Conservation (phyloP, 305 asterid species). For the Petunia hybrid region DNA sequence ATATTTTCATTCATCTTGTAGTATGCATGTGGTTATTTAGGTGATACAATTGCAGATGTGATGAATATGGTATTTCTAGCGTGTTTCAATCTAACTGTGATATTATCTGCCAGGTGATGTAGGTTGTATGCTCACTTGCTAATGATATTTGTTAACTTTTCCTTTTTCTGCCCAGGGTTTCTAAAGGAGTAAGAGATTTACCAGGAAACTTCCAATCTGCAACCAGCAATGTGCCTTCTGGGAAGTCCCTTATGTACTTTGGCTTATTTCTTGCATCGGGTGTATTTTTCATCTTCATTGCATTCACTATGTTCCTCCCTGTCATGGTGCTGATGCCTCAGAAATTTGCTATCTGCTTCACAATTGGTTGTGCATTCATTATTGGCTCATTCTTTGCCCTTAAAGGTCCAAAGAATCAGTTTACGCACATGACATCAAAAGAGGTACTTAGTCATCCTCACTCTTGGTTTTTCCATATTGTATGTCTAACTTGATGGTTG, state of each 20-base stretch:
- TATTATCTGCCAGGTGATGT: background rate
- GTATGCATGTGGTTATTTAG: background rate
- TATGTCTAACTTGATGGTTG: conserved; percentile 20
- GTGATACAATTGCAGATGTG: background rate
- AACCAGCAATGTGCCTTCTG: conserved; percentile 75
- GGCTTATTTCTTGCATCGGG: conserved; percentile 77
- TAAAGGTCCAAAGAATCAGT: conserved; percentile 81
- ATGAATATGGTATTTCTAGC: background rate
- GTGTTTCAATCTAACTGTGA: background rate
- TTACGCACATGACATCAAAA: conserved; percentile 78
- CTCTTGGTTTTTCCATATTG: conserved; percentile 14
- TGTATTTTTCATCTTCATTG: conserved; percentile 74
- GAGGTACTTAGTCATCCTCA: conserved; percentile 58
- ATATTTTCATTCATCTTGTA: background rate
- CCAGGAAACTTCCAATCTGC: conserved; percentile 81
- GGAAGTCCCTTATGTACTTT: conserved; percentile 77
- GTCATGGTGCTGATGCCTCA: conserved; percentile 93
- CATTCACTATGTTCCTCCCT: conserved; percentile 87
- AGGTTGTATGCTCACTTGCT: conserved; percentile 7
- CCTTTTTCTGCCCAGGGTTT: conserved; percentile 49
- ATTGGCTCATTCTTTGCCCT: conserved; percentile 85
- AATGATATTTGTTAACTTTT: conserved; percentile 26
- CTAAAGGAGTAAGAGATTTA: conserved; percentile 74
- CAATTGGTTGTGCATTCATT: conserved; percentile 81
- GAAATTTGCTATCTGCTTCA: conserved; percentile 89